Evolutionary conservation across 352 stramenopile species (phyloP).

Genomic region (Phytophthora fragariae): DNA sequence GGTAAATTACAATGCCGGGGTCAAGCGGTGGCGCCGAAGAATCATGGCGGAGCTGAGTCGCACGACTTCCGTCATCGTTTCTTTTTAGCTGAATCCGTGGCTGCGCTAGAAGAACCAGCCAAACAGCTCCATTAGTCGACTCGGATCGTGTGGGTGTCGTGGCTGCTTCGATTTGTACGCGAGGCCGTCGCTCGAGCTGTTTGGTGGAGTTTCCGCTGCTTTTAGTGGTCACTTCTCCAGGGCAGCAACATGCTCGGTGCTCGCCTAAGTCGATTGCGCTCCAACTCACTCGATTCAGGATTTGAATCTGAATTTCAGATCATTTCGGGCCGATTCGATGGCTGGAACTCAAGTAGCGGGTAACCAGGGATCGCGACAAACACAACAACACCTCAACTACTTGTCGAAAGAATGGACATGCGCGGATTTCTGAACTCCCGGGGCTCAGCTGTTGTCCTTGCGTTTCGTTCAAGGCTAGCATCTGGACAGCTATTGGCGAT

Average conservation of each 20-base stretch:
- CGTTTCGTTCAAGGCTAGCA: neutral
- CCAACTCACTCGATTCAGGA: no score
- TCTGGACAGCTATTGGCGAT: neutral
- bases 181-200: neutral
- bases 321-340: neutral
- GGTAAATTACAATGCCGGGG: no score
- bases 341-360: neutral
- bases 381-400: neutral
- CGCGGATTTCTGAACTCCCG: conserved; percentile 5
- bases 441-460: neutral
- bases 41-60: no score
- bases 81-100: no score
- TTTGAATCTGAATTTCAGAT: neutral
- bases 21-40: no score
- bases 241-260: neutral
- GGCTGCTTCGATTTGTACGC: neutral
- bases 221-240: no score
- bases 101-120: neutral
- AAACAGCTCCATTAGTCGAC: neutral
- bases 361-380: neutral
- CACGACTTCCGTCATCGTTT: no score
- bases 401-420: neutral
- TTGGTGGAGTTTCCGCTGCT: no score
- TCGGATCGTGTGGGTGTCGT: no score
- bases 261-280: neutral